These are phyloP conservation scores for Elongisporangium anandrum DNA, from an alignment of 352 stramenopile genomes.

Conservation along the genomic window DNA sequence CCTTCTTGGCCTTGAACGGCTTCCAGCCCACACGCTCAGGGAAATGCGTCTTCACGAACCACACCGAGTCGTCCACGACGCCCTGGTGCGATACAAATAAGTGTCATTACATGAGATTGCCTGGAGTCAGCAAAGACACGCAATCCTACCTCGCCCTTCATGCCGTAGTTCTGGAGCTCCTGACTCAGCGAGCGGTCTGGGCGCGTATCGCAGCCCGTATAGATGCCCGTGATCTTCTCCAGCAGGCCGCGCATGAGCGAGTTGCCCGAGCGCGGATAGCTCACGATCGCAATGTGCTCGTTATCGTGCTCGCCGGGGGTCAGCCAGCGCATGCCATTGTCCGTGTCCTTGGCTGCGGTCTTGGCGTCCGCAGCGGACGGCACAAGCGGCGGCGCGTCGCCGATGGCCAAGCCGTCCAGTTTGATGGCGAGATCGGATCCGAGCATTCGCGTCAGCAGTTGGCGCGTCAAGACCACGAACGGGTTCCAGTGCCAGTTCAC, in stretches of 20 bases:
- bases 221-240: slow-evolving; percentile 92
- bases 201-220: slow-evolving; percentile 96
- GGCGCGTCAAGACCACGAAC: slow-evolving; percentile 43
- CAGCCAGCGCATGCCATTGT: slow-evolving; percentile 56
- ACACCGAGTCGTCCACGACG: slow-evolving; percentile 93
- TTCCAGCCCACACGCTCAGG: slow-evolving; percentile 94
- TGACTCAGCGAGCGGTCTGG: slow-evolving; percentile 92
- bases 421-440: slow-evolving; percentile 6
- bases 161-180: slow-evolving; percentile 85
- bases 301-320: slow-evolving; percentile 50
- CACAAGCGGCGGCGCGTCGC: slow-evolving; percentile 4
- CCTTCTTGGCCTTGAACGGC: slow-evolving; percentile 64
- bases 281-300: slow-evolving; percentile 89
- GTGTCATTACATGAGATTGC: neutral
- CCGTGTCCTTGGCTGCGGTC: slow-evolving; percentile 6
- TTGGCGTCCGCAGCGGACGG: neutral
- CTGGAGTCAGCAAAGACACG: neutral
- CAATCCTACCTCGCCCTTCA: slow-evolving; percentile 84
- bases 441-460: slow-evolving; percentile 25
- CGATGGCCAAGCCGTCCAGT: neutral
- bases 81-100: slow-evolving; percentile 75
- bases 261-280: slow-evolving; percentile 97
- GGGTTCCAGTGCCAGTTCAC: slow-evolving; percentile 70
- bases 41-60: slow-evolving; percentile 98
- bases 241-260: slow-evolving; percentile 95